A percentile compares a stretch with the other conserved stretches of the same genome.
These are phyloP conservation scores for Eutypella sp. DNA, from an alignment of 2,329 filamentous ascomycete genomes.

Conservation along the genomic window DNA sequence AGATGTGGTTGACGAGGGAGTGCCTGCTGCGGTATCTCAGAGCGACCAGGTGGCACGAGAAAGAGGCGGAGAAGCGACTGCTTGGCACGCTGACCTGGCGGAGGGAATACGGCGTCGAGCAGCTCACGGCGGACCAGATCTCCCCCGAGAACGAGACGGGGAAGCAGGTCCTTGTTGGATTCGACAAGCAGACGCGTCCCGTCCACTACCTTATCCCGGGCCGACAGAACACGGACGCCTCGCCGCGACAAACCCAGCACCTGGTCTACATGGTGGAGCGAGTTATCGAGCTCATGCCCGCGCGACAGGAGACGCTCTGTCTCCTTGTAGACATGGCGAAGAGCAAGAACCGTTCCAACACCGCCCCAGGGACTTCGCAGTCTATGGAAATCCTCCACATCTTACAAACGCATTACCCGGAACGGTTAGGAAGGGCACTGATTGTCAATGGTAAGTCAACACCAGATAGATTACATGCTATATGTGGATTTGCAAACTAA, in stretches of 20 bases:
- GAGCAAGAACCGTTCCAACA: conserved; percentile 68
- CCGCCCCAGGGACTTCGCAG: conserved; percentile 65
- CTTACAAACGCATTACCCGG: conserved; percentile 92
- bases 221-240: conserved; percentile 85
- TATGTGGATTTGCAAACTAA: conserved; percentile 9
- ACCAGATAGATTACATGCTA: neutral
- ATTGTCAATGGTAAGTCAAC: conserved; percentile 72
- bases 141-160: conserved; percentile 93
- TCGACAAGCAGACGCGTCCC: conserved; percentile 77
- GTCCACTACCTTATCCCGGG: conserved; percentile 88
- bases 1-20: conserved; percentile 85
- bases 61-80: conserved; percentile 73
- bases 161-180: conserved; percentile 87
- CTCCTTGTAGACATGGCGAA: conserved; percentile 90
- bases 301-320: conserved; percentile 80
- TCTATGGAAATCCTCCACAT: conserved; percentile 84
- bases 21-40: conserved; percentile 90
- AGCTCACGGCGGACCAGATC: conserved; percentile 79
- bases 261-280: conserved; percentile 94
- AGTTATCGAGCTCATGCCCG: conserved; percentile 78
- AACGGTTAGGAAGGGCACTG: conserved; percentile 81
- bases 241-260: conserved; percentile 84
- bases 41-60: conserved; percentile 82
- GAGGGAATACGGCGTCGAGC: conserved; percentile 79
- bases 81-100: conserved; percentile 81